Evolutionary conservation across 192 early-diverging fungal genomes (phyloP).

Genomic region (Mortierella alpina): DNA sequence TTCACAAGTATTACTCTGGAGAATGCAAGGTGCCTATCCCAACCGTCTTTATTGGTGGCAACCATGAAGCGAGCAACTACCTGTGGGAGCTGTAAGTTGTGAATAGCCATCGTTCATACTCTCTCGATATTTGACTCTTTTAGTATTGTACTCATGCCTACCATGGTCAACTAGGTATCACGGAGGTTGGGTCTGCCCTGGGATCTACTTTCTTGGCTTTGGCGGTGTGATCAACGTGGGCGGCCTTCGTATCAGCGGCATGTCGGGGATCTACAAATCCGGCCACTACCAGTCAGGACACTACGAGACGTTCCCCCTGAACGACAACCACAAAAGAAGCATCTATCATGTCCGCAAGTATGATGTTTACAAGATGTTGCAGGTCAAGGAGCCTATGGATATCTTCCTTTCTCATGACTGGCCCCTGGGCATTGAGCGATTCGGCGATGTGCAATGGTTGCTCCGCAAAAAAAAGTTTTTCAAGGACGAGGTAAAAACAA

Average conservation of each 20-base stretch:
- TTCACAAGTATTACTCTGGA: conserved; percentile 96
- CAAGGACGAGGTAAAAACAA: conserved; percentile 72
- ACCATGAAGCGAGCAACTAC: conserved; percentile 97
- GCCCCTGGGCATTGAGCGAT: conserved; percentile 86
- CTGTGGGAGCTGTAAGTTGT: conserved; percentile 88
- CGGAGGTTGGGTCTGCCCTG: conserved; percentile 94
- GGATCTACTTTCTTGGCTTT: conserved; percentile 93
- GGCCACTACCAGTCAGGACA: conserved; percentile 73
- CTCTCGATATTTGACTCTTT: background rate
- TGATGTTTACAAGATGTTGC: conserved; percentile 82
- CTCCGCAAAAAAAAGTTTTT: conserved; percentile 81
- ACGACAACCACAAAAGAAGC: conserved; percentile 67
- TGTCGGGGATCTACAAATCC: conserved; percentile 91
- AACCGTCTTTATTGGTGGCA: conserved; percentile 97
- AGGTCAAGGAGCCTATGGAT: conserved; percentile 82
- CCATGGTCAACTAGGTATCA: conserved; percentile 67
- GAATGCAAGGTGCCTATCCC: conserved; percentile 80
- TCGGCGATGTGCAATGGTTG: conserved; percentile 76
- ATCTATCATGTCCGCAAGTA: conserved; percentile 91
- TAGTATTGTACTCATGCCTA: background rate
- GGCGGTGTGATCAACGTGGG: conserved; percentile 90
- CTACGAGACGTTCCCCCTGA: conserved; percentile 85
- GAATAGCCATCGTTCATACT: background rate
- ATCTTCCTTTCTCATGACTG: conserved; percentile 97
- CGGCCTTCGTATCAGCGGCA: conserved; percentile 90